Base-by-base conservation (phyloP, 108 stramenopile species). In the Aurantiochytrium sp. region DNA sequence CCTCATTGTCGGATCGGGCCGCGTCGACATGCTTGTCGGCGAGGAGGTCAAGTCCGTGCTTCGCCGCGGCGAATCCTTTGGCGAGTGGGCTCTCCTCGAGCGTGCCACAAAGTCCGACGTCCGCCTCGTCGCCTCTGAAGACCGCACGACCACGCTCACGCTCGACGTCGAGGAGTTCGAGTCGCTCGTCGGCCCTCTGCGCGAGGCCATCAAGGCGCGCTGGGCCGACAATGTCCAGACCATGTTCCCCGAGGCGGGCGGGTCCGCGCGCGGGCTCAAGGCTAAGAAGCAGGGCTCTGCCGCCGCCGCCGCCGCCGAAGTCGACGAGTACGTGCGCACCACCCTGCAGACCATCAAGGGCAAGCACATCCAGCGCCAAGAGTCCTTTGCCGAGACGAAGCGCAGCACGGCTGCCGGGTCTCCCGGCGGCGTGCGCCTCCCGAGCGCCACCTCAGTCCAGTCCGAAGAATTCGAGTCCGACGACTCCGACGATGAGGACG, bases 101-200 rank as follows among this genome's bases (percentile, higher is more conserved):
- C 39, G 45, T 1, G 73, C 73, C 0, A 81, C 42, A 12, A 81
- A 81, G 45, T 41, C 73, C 15, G 73, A 81, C 45, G 73, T 81
- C 17, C 39, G 45, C n/a, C 73, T 81, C 36, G 73, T 81, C 27
- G 73, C 73, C 73, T 48, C 42, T 12, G 42, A 81, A 21, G 42
- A 41, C 27, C 39, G 45, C 12, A 81, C 73, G 6, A 81, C 39
- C 42, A 81, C 45, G n/a, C 73, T 81, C 3, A 81, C 42, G n/a
- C 45, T 81, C 2, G 73, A 81, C 24, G 73, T 81, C 27, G 73
- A 81, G 12, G 73, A 81, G 73, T 81, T 81, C 30, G 73, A 81
- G 73, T n/a, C 73, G 10, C 45, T 81, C 42, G 32, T 81, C 39
- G 73, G 73, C 12, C 45, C 73, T 24, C 73, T 81, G n/a, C n/a